Percentiles rank a stretch among this genome's conserved stretches.
Evolutionary conservation across 495 filamentous ascomycete genomes (phyloP).

Genomic region (Chlorociboria aeruginascens): DNA sequence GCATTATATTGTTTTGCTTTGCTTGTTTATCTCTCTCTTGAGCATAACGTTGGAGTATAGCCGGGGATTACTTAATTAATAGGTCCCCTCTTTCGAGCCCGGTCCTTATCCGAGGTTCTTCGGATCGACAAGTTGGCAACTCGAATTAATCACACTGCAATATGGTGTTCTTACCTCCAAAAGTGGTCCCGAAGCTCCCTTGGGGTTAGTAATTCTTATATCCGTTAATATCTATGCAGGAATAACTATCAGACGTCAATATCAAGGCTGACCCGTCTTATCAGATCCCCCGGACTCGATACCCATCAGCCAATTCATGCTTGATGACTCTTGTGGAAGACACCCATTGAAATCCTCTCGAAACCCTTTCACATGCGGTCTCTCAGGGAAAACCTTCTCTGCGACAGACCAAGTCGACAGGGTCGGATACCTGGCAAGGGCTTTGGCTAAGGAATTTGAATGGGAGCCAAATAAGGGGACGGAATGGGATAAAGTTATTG

Average conservation of each 20-base stretch:
- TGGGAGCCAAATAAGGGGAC: conserved; percentile 64
- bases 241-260: background rate
- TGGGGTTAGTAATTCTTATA: conserved; percentile 3
- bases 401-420: conserved; percentile 52
- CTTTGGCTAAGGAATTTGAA: conserved; percentile 57
- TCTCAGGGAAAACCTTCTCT: conserved; percentile 62
- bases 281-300: conserved; percentile 51
- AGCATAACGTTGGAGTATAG: too few relatives aligned
- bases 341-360: conserved; percentile 48
- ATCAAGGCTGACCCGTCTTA: background rate
- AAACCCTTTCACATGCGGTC: conserved; percentile 72
- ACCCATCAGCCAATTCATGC: conserved; percentile 69
- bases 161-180: conserved; percentile 73
- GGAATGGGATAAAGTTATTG: conserved; percentile 80
- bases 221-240: background rate
- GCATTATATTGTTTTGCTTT: too few relatives aligned
- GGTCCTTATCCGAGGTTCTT: background rate
- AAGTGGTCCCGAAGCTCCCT: conserved; percentile 51
- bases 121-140: background rate
- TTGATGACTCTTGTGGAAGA: conserved; percentile 60
- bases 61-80: too few relatives aligned
- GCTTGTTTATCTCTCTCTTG: too few relatives aligned
- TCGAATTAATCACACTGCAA: conserved; percentile 9
- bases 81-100: too few relatives aligned
- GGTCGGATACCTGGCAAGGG: conserved; percentile 57